These are phyloP conservation scores for Persicaria maculosa DNA, from an alignment of 148 eudicot species.

Conservation along the genomic window DNA sequence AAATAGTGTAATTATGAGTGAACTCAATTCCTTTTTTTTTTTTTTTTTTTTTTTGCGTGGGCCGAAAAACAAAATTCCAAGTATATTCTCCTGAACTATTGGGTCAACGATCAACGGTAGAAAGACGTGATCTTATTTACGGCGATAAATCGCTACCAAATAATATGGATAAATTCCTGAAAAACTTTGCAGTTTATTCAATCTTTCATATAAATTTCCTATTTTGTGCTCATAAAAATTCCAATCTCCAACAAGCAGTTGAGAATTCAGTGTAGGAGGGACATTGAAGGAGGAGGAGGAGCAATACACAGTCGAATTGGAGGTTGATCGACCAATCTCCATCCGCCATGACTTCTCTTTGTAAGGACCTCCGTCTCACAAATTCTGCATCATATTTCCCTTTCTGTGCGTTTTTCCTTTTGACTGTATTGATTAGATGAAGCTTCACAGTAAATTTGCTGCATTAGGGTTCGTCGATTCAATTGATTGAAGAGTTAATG, in stretches of 20 bases:
- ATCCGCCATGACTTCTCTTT: conserved; percentile 8
- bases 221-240: not conserved
- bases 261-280: not conserved
- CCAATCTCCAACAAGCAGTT: not conserved
- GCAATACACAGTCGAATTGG: not conserved
- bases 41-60: not conserved
- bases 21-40: not conserved
- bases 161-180: not conserved
- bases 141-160: not conserved
- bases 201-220: not conserved
- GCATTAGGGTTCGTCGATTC: not conserved
- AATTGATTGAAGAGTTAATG: not conserved
- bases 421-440: not conserved
- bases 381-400: not conserved
- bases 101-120: not conserved
- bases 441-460: not conserved
- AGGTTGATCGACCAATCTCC: not conserved
- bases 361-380: not conserved
- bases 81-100: conserved; percentile 4
- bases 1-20: not conserved
- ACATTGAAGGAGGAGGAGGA: not conserved
- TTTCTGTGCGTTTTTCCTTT: not conserved
- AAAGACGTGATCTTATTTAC: no score
- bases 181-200: not conserved
- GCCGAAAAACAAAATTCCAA: not conserved